Evolutionary conservation across 768 basidiomycete genomes (phyloP), one percentile per base, ranked within the genome.

Genomic region (Kwoniella shandongensis): DNA sequence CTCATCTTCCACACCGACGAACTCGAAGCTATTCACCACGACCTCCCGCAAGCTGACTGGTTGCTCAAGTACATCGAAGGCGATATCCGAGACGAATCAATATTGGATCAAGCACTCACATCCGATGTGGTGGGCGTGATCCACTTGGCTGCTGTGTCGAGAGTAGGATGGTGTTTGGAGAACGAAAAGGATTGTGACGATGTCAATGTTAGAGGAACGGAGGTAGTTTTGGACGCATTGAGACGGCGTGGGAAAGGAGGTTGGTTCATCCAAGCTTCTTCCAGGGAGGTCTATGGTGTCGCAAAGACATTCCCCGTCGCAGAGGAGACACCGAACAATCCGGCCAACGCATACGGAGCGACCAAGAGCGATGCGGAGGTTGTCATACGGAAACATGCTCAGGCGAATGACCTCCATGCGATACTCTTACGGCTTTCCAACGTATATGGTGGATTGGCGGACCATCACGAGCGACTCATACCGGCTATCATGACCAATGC

Each of bases 391-490:
- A n/a, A 27, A 23, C 30, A 53, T 40, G 47, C 65, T 44, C 20
- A 30, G 17, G 26, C 52, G 12, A 32, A 35, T 13, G 27, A 29
- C 29, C 23, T 66, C 12, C 51, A 52, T 18, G 55, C 53, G 3
- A 62, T 61, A 27, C 38, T 65, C 18, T 52, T 73, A 10, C 63
- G 72, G 2, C 61, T 65, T 1, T 62, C 62, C 8, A 68, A 61
- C 42, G 63, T 70, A 22, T 73, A 71, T 29, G 72, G 72, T 11
- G 65, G 56, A 2, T 51, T 53, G 8, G 38, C 22, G 17, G 72
- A 73, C 47, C 60, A 69, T 40, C 54, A 51, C 18, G 72, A 73
- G 22, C 59, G 72, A 6, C 48, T 73, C 20, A 51, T 73, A 15
- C 72, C 72, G 0, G 54, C 61, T 15, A 53, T 73, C 41, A 49